Conservation (phyloP, 768 basidiomycete species). For the Lentinula sp. region DNA sequence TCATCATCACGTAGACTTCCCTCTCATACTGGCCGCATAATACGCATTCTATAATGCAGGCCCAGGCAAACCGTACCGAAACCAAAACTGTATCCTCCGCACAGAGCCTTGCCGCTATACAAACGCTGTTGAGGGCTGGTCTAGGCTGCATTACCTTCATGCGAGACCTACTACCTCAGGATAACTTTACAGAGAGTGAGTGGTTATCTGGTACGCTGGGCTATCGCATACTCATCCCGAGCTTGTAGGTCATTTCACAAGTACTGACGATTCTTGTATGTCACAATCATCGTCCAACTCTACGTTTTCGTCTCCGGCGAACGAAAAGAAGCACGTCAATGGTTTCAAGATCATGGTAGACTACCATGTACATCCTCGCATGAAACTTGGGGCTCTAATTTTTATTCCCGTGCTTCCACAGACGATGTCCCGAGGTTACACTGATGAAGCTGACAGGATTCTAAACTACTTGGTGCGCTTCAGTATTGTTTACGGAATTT, state of each 20-base stretch:
- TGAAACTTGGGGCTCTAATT: neutral
- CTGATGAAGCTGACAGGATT: conserved; percentile 77
- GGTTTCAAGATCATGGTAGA: conserved; percentile 65
- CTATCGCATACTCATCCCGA: conserved; percentile 2
- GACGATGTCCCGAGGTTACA: conserved; percentile 70
- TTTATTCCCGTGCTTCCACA: conserved; percentile 9
- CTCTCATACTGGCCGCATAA: neutral
- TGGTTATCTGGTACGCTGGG: neutral
- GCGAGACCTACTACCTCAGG: conserved; percentile 70
- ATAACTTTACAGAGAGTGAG: conserved; percentile 70
- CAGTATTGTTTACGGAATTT: conserved; percentile 8
- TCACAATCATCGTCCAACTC: conserved; percentile 22
- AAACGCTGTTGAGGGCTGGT: conserved; percentile 68
- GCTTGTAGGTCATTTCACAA: conserved; percentile 47
- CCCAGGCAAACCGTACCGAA: conserved; percentile 26
- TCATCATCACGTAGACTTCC: too few relatives aligned
- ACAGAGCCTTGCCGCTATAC: conserved; percentile 65
- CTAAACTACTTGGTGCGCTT: conserved; percentile 69
- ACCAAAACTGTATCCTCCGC: conserved; percentile 42
- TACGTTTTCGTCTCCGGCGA: conserved; percentile 30
- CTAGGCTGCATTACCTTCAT: conserved; percentile 75
- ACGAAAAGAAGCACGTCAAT: conserved; percentile 39
- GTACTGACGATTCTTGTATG: conserved; percentile 35
- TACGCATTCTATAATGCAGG: conserved; percentile 26
- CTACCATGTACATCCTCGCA: neutral